A percentile compares a stretch with the other conserved stretches of the same genome.
These are phyloP conservation scores for Rhizopogon vesiculosus DNA, from an alignment of 768 basidiomycete genomes.

Conservation along the genomic window DNA sequence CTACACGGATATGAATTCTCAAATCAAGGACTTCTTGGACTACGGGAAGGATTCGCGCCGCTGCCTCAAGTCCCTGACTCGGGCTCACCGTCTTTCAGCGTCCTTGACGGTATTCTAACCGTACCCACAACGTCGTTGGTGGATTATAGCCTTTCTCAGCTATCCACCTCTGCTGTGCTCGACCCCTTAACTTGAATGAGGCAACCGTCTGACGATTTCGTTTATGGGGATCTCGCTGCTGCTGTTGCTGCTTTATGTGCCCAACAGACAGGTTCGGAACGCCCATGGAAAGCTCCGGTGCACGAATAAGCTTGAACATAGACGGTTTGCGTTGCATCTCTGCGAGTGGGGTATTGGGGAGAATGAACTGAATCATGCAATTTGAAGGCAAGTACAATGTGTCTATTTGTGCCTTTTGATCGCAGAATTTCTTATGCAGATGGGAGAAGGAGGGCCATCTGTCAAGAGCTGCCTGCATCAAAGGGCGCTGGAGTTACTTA, in stretches of 20 bases:
- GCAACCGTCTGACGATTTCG: constrained; percentile 39
- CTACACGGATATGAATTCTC: constrained; percentile 77
- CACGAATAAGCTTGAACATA: constrained; percentile 54
- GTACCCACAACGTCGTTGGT: constrained; percentile 5
- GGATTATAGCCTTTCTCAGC: constrained; percentile 12
- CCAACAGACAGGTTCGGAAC: constrained; percentile 32
- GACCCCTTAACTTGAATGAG: constrained; percentile 12
- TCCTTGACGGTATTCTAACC: constrained; percentile 6
- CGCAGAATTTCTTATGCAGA: constrained; percentile 26
- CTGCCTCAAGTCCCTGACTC: constrained; percentile 17
- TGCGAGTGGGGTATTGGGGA: constrained; percentile 74
- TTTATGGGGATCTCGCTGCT: constrained; percentile 47
- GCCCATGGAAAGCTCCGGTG: constrained; percentile 54
- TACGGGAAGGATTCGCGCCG: constrained; percentile 89
- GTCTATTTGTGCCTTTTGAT: neutral
- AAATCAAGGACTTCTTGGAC: constrained; percentile 66
- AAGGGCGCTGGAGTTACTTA: constrained; percentile 71
- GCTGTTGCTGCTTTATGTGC: constrained; percentile 42
- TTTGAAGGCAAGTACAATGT: constrained; percentile 40
- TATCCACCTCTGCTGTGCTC: constrained; percentile 13
- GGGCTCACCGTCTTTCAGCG: constrained; percentile 10
- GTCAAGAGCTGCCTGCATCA: constrained; percentile 68
- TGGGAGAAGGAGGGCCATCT: constrained; percentile 74
- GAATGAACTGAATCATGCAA: constrained; percentile 54
- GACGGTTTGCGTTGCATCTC: constrained; percentile 66